Percentiles rank a stretch among this genome's conserved stretches.
phyloP scores from a whole-genome alignment of 306 rosid genomes.

The Lathyrus aphaca region DNA sequence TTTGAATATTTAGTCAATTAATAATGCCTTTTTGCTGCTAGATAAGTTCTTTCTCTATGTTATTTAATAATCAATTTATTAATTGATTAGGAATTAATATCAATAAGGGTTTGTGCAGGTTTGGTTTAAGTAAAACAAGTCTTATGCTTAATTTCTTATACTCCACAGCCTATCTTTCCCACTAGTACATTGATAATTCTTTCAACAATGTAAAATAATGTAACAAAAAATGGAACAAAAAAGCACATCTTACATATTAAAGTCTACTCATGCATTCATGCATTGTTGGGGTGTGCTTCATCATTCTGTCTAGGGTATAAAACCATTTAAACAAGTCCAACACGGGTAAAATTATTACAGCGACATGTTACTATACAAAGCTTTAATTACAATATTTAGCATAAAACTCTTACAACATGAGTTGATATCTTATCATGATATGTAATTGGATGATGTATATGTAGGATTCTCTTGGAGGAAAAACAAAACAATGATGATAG shows the following conservation, averaged over 20 bases:
- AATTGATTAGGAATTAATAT: constrained; percentile 81
- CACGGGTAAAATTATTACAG: background rate
- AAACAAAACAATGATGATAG: constrained; percentile 99
- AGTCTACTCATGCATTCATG: constrained; percentile 9
- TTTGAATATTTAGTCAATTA: background rate
- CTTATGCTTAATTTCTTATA: background rate
- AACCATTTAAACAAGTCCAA: constrained; percentile 5
- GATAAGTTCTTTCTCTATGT: constrained; percentile 21
- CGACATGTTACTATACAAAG: background rate
- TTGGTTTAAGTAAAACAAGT: constrained; percentile 15
- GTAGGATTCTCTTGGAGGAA: constrained; percentile 98
- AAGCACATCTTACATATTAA: constrained; percentile 4
- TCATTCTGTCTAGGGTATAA: constrained; percentile 2
- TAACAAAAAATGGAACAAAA: constrained; percentile 11
- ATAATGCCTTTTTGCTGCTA: constrained; percentile 17
- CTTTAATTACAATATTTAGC: constrained; percentile 2
- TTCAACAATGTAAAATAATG: background rate
- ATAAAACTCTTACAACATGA: constrained; percentile 24
- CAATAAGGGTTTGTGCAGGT: constrained; percentile 65
- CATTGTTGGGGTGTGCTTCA: background rate
- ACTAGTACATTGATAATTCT: background rate
- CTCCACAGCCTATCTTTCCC: background rate
- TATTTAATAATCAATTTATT: constrained; percentile 16
- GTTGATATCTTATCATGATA: constrained; percentile 31
- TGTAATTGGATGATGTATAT: constrained; percentile 42